A percentile compares a stretch with the other conserved stretches of the same genome.
Conservation (phyloP, 2,329 filamentous ascomycete species). For the Penicillium sp. region DNA sequence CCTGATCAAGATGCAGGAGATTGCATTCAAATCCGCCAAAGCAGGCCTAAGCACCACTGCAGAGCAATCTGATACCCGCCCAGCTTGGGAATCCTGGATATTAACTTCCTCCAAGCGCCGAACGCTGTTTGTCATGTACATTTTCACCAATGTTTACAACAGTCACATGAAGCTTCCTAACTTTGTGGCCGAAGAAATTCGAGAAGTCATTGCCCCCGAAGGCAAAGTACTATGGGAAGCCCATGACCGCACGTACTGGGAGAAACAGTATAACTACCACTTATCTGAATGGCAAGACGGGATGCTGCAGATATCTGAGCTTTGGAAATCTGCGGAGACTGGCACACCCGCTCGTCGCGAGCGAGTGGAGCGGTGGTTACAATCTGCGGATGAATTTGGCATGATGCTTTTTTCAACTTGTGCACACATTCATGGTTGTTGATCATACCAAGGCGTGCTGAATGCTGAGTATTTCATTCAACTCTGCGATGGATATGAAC, state of each 20-base stretch:
- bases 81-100: constrained; percentile 58
- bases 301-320: constrained; percentile 51
- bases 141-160: constrained; percentile 55
- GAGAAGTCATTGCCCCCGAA: constrained; percentile 46
- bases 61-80: constrained; percentile 43
- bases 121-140: constrained; percentile 54
- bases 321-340: constrained; percentile 49
- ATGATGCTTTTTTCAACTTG: constrained; percentile 53
- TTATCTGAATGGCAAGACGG: constrained; percentile 47
- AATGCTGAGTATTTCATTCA: no score
- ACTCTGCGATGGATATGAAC: no score
- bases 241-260: constrained; percentile 42
- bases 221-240: constrained; percentile 49
- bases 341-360: constrained; percentile 32
- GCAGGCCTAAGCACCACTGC: constrained; percentile 48
- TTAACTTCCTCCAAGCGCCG: constrained; percentile 56
- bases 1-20: constrained; percentile 54
- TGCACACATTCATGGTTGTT: constrained; percentile 32
- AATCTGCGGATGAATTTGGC: constrained; percentile 55
- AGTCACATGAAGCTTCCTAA: constrained; percentile 47
- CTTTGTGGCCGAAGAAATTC: constrained; percentile 54
- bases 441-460: neutral
- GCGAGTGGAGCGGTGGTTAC: constrained; percentile 54
- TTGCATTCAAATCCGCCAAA: constrained; percentile 46
- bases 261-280: constrained; percentile 45